A percentile compares a stretch with the other conserved stretches of the same genome.
Conservation (phyloP, 1,139 yeast species). For the Geotrichum macrosporum region DNA sequence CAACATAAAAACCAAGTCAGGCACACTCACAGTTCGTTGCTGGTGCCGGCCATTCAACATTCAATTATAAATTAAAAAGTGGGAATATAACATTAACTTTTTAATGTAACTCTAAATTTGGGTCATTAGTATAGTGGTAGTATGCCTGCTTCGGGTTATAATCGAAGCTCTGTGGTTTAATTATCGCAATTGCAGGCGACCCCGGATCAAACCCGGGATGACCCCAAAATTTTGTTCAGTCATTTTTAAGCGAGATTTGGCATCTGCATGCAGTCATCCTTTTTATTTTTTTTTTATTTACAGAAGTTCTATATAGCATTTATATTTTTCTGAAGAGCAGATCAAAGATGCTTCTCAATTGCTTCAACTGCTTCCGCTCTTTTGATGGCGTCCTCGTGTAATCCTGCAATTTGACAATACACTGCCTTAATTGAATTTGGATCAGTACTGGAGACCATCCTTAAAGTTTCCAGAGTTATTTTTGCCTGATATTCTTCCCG, state of each 20-base stretch:
- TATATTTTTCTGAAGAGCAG: neutral
- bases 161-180: slow-evolving; percentile 18
- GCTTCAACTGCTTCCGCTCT: slow-evolving; percentile 16
- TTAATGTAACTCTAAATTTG: no score
- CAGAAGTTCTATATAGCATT: neutral
- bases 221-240: slow-evolving; percentile 14
- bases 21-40: no score
- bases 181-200: slow-evolving; percentile 21
- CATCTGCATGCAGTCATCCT: no score
- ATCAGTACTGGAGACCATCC: neutral
- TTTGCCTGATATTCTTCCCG: slow-evolving; percentile 34
- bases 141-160: slow-evolving; percentile 22
- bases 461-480: slow-evolving; percentile 28
- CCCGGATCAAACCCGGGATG: slow-evolving; percentile 25
- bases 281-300: neutral
- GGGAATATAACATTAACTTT: no score
- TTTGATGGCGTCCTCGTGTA: slow-evolving; percentile 34
- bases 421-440: slow-evolving; percentile 10
- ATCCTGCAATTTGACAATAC: slow-evolving; percentile 30
- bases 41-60: no score
- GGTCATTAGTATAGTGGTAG: slow-evolving; percentile 24
- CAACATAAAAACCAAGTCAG: no score
- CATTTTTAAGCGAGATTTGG: neutral
- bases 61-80: no score
- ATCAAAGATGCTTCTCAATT: slow-evolving; percentile 16